Evolutionary conservation across 495 filamentous ascomycete genomes (phyloP), one percentile per base, ranked within the genome.

Genomic region (Astrothelium macrocarpum): DNA sequence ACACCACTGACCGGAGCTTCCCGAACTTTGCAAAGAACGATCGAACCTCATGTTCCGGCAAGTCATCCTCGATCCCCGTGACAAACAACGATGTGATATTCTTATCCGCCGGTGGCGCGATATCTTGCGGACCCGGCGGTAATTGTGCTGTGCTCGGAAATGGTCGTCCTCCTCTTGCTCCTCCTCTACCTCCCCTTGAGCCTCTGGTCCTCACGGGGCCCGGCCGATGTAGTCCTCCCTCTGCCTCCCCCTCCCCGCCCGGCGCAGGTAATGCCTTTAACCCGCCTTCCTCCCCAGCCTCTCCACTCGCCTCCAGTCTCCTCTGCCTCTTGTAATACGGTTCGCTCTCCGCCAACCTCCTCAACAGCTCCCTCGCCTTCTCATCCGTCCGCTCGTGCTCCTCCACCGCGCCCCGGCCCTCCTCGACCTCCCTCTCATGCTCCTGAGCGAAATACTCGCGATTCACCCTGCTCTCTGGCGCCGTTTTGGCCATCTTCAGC

Each of bases 301-400:
- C 84, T 56, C 59, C 43, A 20, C 43, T 49, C 60, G 77, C 79
- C 65, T 83, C 85, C 61, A 89, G 76, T 46, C 88, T 79, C 32
- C 91, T 85, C 62, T 84, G 85, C 74, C 90, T 93, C 71, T 90
- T 86, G 71, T 96, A 95, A 71, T 96, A 97, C 0, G 94, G 94
- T 71, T 96, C 90, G 73, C 90, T 96, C 63, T 88, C 87, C 23
- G 94, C 94, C 43, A 98, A 78, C 65, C 90, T 78, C 70, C 89
- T 80, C 67, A 98, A 76, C 26, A 98, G 79, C 66, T 97, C 94
- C 32, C 92, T 79, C 2, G 91, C 94, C 74, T 96, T 96, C 74
- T 96, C 91, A 67, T 98, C 94, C 12, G 91, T 90, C 80, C 96
- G 96, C 68, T 97, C 93, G 71, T 97, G 97, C 68, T 90, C 90